A percentile compares a stretch with the other conserved stretches of the same genome.
Conservation (phyloP, 352 stramenopile species). For the Lagenidium giganteum region DNA sequence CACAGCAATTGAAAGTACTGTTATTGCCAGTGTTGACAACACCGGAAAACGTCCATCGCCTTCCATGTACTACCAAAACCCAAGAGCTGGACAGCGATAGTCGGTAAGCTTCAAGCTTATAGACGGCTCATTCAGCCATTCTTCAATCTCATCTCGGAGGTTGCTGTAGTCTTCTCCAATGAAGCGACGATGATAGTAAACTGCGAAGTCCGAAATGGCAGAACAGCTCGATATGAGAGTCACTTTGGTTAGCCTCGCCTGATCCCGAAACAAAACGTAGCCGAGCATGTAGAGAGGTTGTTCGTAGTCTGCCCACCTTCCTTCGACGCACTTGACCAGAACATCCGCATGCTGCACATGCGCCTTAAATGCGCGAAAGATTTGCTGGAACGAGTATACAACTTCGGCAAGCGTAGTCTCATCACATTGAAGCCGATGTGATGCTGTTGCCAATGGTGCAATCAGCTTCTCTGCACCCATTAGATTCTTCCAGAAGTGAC, state of each 20-base stretch:
- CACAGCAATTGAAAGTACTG: constrained; percentile 15
- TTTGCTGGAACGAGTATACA: neutral
- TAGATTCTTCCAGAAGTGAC: neutral
- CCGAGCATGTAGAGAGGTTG: constrained; percentile 3
- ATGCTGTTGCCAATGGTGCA: neutral
- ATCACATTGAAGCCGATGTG: neutral
- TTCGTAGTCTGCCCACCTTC: constrained; percentile 1
- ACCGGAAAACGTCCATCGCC: neutral
- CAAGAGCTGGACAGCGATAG: no score
- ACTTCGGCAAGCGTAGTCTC: constrained; percentile 4
- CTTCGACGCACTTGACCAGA: neutral
- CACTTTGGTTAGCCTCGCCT: no score
- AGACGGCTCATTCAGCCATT: neutral
- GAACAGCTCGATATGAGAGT: no score
- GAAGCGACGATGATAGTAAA: constrained; percentile 7
- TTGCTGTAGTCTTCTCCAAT: neutral
- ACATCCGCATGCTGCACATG: neutral
- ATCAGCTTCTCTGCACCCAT: neutral
- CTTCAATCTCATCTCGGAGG: neutral
- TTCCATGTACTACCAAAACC: neutral
- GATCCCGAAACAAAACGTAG: neutral
- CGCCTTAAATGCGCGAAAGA: neutral
- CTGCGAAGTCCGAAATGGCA: neutral
- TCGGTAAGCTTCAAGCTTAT: neutral
- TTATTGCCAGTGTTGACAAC: constrained; percentile 9